Evolutionary conservation across 495 filamentous ascomycete genomes (phyloP), one percentile per base, ranked within the genome.

Genomic region (Podospora didyma): DNA sequence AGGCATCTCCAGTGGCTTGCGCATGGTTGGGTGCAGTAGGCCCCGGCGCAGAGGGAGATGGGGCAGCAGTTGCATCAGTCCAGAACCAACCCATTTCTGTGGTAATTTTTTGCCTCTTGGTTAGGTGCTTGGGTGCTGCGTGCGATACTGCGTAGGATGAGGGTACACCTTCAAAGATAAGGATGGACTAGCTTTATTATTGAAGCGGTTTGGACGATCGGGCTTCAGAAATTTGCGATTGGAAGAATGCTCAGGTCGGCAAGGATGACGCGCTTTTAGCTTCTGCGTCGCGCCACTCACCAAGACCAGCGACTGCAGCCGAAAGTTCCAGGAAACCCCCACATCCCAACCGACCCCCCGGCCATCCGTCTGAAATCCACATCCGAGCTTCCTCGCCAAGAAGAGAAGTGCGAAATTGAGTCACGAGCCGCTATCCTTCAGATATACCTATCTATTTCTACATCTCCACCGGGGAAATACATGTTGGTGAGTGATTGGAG

Each of bases 21-120:
- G 59, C 62, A 54, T 71, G 57, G 59, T 54, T 56, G 12, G 59
- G 47, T 41, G 56, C 56, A 14, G 56, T 14, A 42, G 39, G 39
- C 1, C 7, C 14, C 6, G 10, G 49, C 26, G 64, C 62, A 48
- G 70, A 60, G 60, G 63, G 62, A 31, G 59, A 72, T 58, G 72
- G 58, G 20, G 81, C 67, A 46, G 75, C 53, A 69, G 71, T 58
- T 68, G 82, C 68, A 61, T 98, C 92, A 73, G 92, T 89, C 94
- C 94, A 98, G 63, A 98, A 98, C 95, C 95, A 98, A 59, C 94
- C 94, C 94, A 98, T 97, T 45, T 20, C 67, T 41, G 24, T 23
- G 20, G 39, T 16, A 14, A 20, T 23, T 9, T 31, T 31, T 31
- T 31, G 26, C 9, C 4, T 31, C 9, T 31, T 4, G 26, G 9